Percentiles rank a stretch among this genome's conserved stretches.
These are phyloP conservation scores for Apiospora kogelbergensis DNA, from an alignment of 2,329 filamentous ascomycete species.

Conservation along the genomic window DNA sequence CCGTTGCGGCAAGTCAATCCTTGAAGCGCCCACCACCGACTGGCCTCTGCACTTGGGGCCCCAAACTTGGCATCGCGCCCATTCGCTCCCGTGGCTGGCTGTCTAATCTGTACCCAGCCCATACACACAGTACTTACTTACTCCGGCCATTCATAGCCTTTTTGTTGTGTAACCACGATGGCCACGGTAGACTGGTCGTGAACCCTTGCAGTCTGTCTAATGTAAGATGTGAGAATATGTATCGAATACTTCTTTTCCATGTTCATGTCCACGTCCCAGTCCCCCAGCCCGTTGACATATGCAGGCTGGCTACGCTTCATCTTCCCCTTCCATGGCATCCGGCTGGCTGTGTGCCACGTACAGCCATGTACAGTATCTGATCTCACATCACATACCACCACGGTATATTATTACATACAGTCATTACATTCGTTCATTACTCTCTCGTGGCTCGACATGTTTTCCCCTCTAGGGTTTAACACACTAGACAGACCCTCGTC, in stretches of 20 bases:
- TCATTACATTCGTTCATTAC: background rate
- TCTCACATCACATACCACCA: background rate
- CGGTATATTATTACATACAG: constrained; percentile 2
- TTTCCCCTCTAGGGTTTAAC: background rate
- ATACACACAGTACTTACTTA: background rate
- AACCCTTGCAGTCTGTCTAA: background rate
- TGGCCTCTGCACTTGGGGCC: constrained; percentile 5
- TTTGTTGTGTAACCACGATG: background rate
- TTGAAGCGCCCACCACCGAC: background rate
- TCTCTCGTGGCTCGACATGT: background rate
- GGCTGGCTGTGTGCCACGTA: background rate
- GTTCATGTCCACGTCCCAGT: background rate
- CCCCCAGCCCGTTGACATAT: background rate
- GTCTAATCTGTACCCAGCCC: background rate
- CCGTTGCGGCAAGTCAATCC: constrained; percentile 2
- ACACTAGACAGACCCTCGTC: constrained; percentile 1
- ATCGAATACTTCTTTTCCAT: background rate
- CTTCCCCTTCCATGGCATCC: background rate
- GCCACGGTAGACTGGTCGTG: background rate
- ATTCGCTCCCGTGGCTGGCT: background rate
- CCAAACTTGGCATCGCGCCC: constrained; percentile 7
- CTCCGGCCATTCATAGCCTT: background rate
- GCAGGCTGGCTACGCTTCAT: background rate
- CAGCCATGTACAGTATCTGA: background rate
- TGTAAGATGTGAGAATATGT: background rate